These are phyloP conservation scores for Echeveria elegans DNA, from an alignment of 164 flowering plant species.

Conservation along the genomic window DNA sequence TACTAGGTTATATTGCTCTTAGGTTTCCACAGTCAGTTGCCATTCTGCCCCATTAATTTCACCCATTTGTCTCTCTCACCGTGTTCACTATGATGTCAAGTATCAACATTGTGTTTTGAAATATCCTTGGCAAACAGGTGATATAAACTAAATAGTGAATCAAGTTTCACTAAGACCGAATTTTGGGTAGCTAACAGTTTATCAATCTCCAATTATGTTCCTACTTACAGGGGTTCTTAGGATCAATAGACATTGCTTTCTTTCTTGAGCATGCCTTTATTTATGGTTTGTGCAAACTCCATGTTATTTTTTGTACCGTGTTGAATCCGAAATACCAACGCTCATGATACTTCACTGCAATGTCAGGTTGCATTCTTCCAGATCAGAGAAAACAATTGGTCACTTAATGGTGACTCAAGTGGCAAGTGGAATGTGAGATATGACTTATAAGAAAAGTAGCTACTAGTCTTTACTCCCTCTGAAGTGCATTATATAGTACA, in stretches of 20 bases:
- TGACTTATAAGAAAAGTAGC: constrained; percentile 36
- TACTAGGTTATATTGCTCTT: neutral
- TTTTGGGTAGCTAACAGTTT: neutral
- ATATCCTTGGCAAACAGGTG: neutral
- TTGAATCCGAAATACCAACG: neutral
- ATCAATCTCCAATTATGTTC: neutral
- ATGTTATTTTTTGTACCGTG: neutral
- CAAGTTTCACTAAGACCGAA: neutral
- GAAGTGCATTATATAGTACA: neutral
- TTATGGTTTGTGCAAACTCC: neutral
- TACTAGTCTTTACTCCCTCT: neutral
- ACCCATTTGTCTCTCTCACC: neutral
- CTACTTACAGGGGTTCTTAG: neutral
- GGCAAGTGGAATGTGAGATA: constrained; percentile 87
- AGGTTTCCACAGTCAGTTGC: neutral
- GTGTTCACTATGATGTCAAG: neutral
- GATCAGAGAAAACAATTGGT: constrained; percentile 92
- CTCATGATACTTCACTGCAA: constrained; percentile 8
- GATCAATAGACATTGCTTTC: neutral
- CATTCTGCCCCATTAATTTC: neutral
- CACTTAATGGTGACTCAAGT: constrained; percentile 56
- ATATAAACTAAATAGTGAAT: neutral
- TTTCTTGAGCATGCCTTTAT: neutral
- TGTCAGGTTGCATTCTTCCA: constrained; percentile 78
- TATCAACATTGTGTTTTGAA: too few relatives aligned